Conservation (phyloP, 2,329 filamentous ascomycete species). For the Colletotrichum lupini region DNA sequence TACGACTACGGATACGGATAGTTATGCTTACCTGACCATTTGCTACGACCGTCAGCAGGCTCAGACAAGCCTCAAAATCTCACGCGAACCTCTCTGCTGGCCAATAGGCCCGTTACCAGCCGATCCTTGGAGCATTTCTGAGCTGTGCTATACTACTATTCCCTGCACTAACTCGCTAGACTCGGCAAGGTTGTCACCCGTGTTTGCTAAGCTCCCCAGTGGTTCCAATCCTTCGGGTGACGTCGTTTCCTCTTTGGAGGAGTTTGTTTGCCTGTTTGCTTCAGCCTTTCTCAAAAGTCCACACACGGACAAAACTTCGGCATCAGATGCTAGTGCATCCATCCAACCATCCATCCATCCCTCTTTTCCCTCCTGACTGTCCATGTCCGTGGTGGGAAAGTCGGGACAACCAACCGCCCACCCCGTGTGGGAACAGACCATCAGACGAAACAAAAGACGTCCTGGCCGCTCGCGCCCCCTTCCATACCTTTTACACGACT, state of each 20-base stretch:
- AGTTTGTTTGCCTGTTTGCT: background rate
- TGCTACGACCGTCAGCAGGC: background rate
- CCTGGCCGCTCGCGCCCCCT: background rate
- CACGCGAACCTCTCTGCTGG: background rate
- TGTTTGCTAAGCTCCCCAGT: background rate
- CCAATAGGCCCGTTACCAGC: background rate
- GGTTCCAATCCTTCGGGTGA: constrained; percentile 15
- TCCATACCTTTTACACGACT: background rate
- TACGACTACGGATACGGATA: background rate
- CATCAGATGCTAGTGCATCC: constrained; percentile 14
- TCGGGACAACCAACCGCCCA: background rate
- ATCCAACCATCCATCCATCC: too few relatives aligned
- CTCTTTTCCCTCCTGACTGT: background rate
- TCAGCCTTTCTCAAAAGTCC: background rate
- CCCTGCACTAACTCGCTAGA: background rate
- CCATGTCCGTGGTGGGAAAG: background rate
- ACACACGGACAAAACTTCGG: constrained; percentile 13
- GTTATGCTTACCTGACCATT: background rate
- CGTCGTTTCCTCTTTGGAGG: background rate
- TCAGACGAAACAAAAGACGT: constrained; percentile 32
- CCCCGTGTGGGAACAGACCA: constrained; percentile 17
- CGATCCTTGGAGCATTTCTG: background rate
- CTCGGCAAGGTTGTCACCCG: constrained; percentile 8
- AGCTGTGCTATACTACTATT: background rate
- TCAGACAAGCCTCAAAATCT: constrained; percentile 9